Conservation (phyloP, 352 stramenopile species). For the Globisporangium carolinianum region DNA sequence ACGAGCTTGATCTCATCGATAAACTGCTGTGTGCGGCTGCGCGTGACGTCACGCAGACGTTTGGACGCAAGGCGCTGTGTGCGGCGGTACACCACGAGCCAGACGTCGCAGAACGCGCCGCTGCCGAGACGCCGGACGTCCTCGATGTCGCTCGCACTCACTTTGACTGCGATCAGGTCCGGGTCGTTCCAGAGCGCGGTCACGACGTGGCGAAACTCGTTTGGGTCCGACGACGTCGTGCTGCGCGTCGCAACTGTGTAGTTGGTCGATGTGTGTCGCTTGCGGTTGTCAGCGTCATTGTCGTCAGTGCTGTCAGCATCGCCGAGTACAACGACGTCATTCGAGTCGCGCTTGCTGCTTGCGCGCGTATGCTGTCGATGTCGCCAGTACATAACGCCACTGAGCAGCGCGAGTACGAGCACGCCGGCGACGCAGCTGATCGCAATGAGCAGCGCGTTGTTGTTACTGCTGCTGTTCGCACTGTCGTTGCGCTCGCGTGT, state of each 20-base stretch:
- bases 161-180: slow-evolving; percentile 30
- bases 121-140: slow-evolving; percentile 26
- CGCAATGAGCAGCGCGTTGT: not conserved
- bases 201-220: too few relatives aligned
- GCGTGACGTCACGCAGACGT: slow-evolving; percentile 16
- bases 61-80: slow-evolving; percentile 33
- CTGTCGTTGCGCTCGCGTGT: too few relatives aligned
- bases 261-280: too few relatives aligned
- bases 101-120: slow-evolving; percentile 33
- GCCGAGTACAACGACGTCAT: too few relatives aligned
- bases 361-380: too few relatives aligned
- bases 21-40: too few relatives aligned
- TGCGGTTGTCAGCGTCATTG: too few relatives aligned
- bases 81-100: slow-evolving; percentile 28
- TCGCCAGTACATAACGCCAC: not conserved
- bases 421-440: slow-evolving; percentile 2
- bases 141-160: slow-evolving; percentile 33
- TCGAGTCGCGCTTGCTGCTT: too few relatives aligned
- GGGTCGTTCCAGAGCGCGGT: slow-evolving; percentile 33
- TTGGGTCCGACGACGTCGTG: too few relatives aligned
- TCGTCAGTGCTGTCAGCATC: too few relatives aligned
- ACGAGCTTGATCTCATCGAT: too few relatives aligned
- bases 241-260: too few relatives aligned
- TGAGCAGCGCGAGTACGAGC: not conserved
- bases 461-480: not conserved